Base-by-base conservation (phyloP, 176 grass and related monocot species). In the Melocanna baccifera region DNA sequence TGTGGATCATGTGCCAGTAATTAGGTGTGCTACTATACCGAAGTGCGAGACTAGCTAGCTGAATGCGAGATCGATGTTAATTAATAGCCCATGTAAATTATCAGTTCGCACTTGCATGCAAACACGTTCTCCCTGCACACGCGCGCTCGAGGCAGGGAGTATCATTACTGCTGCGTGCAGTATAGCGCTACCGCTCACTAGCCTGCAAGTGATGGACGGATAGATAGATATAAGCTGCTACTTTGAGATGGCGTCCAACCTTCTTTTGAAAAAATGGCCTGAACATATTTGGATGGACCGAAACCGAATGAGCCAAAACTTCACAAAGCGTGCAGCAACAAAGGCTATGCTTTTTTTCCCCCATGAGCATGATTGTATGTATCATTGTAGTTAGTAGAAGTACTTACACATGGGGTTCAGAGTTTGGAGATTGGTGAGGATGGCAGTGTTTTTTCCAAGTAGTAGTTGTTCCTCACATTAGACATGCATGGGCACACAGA, bases 111-210 rank as follows among this genome's bases (percentile, higher is more conserved):
- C 76, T 26, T 30, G 41, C 32, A 88, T 79, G 45, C 84, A 52
- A 78, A 59, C 84, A 86, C 76, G 78, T 76, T 87, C 48, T 15
- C 37, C 7, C 48, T 9, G 67, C 84, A 51, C 86, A 83, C 73
- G 45, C 73, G 65, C 65, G 66, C 53, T 26, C 23, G 43, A 82
- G 25, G 81, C 65, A 64, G 66, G 13, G 46, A 28, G 19, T 39
- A 78, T 78, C 19, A 79, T 84, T 64, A 6, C 56, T 3, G 72
- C 16, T 18, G 29, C 0, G 11, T 18, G 29, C 0, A 11, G 40
- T 77, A 51, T 5, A 23, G 55, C 3, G 23, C 9, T 11, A 23
- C 20, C 23, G 55, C 22, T 23, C 55, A 12, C 0, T 28, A 46
- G 69, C 39, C 6, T 9, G 39, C 39, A 40, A 40, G 39, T 40